Conservation (phyloP, 2,329 filamentous ascomycete species). For the Phoma sp. region DNA sequence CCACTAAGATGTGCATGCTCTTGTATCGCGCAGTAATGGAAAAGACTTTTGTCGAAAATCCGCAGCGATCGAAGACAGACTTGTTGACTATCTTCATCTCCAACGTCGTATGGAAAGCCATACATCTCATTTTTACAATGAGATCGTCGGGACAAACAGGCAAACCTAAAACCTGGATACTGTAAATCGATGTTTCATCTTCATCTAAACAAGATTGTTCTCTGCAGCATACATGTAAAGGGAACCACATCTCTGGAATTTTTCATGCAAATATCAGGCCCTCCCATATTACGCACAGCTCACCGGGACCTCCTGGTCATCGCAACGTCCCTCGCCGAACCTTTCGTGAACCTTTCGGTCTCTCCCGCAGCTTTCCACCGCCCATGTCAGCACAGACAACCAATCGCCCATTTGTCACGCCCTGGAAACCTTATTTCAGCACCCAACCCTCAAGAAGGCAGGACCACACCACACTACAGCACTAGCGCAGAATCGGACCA, state of each 20-base stretch:
- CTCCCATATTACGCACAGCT: slow-evolving; percentile 4
- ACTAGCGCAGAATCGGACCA: slow-evolving; percentile 14
- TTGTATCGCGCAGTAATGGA: background rate
- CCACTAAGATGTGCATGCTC: background rate
- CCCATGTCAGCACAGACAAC: background rate
- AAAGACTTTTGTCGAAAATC: background rate
- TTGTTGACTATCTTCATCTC: background rate
- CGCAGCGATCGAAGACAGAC: background rate
- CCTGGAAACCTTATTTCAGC: slow-evolving; percentile 9
- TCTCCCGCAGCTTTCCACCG: slow-evolving; percentile 5
- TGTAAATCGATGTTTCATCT: background rate
- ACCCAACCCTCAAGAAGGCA: slow-evolving; percentile 9
- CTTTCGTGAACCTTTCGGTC: slow-evolving; percentile 10
- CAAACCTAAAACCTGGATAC: background rate
- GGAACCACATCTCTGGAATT: background rate
- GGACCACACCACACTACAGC: slow-evolving; percentile 10
- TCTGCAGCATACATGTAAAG: background rate
- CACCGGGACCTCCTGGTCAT: slow-evolving; percentile 8
- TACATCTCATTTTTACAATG: background rate
- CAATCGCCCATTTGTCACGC: slow-evolving; percentile 14
- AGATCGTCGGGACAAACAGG: background rate
- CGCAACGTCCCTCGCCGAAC: slow-evolving; percentile 6
- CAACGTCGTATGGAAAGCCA: background rate
- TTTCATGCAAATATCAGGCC: background rate
- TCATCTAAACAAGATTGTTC: background rate